Conservation (phyloP, 75 land plant genomes). For the Pinus tabuliformis region DNA sequence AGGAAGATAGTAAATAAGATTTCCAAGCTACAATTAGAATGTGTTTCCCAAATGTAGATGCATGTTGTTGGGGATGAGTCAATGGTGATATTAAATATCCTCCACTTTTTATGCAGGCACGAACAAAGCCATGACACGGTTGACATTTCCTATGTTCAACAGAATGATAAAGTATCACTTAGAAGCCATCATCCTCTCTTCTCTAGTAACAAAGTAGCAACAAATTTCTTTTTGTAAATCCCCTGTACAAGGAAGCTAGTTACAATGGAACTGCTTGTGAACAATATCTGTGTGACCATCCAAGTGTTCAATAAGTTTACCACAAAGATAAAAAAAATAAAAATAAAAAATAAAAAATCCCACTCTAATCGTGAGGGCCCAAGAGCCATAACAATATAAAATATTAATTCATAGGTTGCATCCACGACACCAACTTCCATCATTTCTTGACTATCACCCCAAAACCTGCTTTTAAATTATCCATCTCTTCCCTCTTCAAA, state of each 20-base stretch:
- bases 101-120: conserved; percentile 98
- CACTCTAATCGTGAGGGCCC: conserved; percentile 94
- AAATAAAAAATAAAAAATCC: too few relatives aligned
- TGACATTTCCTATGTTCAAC: conserved; percentile 73
- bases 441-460: conserved; percentile 81
- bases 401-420: conserved; percentile 79
- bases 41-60: conserved; percentile 74
- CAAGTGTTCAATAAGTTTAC: conserved; percentile 79
- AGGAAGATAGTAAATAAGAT: conserved; percentile 47
- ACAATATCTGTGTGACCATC: conserved; percentile 93
- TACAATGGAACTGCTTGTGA: conserved; percentile 60
- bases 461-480: conserved; percentile 51
- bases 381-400: conserved; percentile 79
- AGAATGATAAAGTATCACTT: conserved; percentile 92
- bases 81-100: conserved; percentile 88
- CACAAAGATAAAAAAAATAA: conserved; percentile 44
- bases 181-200: conserved; percentile 94
- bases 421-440: conserved; percentile 92
- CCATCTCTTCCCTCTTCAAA: conserved; percentile 76
- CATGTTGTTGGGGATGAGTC: conserved; percentile 35
- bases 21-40: conserved; percentile 95
- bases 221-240: conserved; percentile 76
- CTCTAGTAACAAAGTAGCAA: conserved; percentile 86
- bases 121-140: conserved; percentile 60
- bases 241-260: conserved; percentile 92